Evolutionary conservation across 768 basidiomycete species (phyloP), one percentile per base, ranked within the genome.

Genomic region (Cytidiella melzeri): DNA sequence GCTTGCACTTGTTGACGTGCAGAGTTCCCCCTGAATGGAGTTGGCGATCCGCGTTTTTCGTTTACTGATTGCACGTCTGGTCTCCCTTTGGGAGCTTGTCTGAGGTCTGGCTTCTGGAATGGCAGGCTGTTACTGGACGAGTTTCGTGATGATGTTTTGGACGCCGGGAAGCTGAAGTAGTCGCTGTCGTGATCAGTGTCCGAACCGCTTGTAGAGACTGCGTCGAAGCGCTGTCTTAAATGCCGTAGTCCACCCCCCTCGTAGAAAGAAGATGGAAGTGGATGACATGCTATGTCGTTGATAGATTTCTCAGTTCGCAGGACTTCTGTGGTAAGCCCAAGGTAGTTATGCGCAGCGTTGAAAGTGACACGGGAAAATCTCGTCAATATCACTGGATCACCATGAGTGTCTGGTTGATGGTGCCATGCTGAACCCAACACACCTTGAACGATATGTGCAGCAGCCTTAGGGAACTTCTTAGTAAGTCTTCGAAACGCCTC

Each of bases 311-410:
- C 96, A 2, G 96, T 95, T 27, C 92, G 83, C 28, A 99, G 82
- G 4, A 98, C 90, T 66, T 99, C 96, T 15, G 84, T 82, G 0
- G 96, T 99, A 46, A 99, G 64, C 5, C 96, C 96, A 5, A 99
- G 80, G 64, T 96, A 99, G 60, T 87, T 87, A 66, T 98, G 96
- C 0, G 96, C 94, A 9, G 95, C 96, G 62, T 87, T 90, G 73
- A 99, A 97, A 0, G 96, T 99, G 10, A 98, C 96, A 21, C 96
- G 82, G 19, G 93, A 92, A 63, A 99, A 95, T 2, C 96, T 80
- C 3, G 96, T 96, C 52, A 99, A 69, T 53, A 99, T 96, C 27
- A 97, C 94, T 58, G 45, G 27, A 50, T 41, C 5, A 40, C 41
- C 36, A n/a, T 30, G 30, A 36, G 45, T 54, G 43, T 59, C 43